phyloP scores from a whole-genome alignment of 495 filamentous ascomycete species.

The Massariosphaeria phaeospora region DNA sequence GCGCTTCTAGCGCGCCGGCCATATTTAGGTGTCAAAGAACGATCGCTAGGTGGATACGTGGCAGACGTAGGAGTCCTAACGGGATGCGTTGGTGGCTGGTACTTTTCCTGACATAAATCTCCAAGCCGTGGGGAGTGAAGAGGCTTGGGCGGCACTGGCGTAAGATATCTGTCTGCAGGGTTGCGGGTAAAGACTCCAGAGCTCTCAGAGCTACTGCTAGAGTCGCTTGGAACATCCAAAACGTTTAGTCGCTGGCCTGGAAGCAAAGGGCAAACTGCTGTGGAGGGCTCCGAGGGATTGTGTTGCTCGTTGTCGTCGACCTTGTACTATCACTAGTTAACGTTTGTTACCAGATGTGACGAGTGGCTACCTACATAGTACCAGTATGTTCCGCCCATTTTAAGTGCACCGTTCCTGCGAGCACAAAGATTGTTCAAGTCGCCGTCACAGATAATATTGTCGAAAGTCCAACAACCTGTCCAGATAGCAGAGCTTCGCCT shows the following conservation, averaged over 20 bases:
- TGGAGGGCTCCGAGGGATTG: slow-evolving; percentile 64
- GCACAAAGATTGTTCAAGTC: slow-evolving; percentile 48
- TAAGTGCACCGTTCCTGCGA: slow-evolving; percentile 71
- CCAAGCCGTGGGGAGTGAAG: slow-evolving; percentile 38
- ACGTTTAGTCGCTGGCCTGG: slow-evolving; percentile 83
- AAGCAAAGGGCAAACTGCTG: slow-evolving; percentile 75
- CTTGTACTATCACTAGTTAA: slow-evolving; percentile 57
- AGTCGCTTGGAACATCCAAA: slow-evolving; percentile 69
- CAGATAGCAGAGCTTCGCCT: slow-evolving; percentile 67
- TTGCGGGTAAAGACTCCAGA: slow-evolving; percentile 66
- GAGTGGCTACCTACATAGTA: slow-evolving; percentile 66
- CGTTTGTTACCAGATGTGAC: neutral
- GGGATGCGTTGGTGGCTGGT: slow-evolving; percentile 7
- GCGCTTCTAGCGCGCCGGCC: slow-evolving; percentile 17
- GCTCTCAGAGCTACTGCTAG: slow-evolving; percentile 35
- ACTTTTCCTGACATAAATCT: slow-evolving; percentile 13
- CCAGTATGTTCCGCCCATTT: slow-evolving; percentile 91
- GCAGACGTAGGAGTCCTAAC: slow-evolving; percentile 9
- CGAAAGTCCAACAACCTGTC: slow-evolving; percentile 79
- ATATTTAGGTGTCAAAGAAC: slow-evolving; percentile 6
- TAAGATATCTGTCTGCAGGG: slow-evolving; percentile 68
- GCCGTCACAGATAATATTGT: slow-evolving; percentile 79
- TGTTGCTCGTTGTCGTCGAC: slow-evolving; percentile 71
- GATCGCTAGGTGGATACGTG: slow-evolving; percentile 5
- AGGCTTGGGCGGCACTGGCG: slow-evolving; percentile 57